Conservation (phyloP, 2,329 filamentous ascomycete genomes). For the Colletotrichum destructivum region DNA sequence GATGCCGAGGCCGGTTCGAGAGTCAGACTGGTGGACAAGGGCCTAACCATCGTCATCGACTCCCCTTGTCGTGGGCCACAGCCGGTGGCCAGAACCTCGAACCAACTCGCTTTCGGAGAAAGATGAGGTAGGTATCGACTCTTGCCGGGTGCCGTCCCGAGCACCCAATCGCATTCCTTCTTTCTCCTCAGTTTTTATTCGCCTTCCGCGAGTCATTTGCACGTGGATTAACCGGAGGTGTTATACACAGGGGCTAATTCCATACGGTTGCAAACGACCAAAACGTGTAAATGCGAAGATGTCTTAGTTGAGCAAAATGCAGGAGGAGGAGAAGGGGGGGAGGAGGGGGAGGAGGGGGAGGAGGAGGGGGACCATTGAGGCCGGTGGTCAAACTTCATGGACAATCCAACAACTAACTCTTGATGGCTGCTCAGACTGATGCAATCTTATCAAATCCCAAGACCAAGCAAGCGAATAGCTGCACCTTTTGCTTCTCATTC, state of each 20-base stretch:
- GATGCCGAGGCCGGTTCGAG: slow-evolving; percentile 4
- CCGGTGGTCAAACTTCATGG: background rate
- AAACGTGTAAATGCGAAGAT: background rate
- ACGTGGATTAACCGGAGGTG: too few relatives aligned
- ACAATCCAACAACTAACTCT: too few relatives aligned
- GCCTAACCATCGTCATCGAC: slow-evolving; percentile 2
- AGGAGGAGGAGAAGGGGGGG: too few relatives aligned
- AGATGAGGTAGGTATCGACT: background rate
- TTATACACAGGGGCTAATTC: too few relatives aligned
- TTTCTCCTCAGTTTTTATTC: too few relatives aligned
- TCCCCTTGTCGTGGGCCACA: background rate
- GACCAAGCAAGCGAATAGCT: background rate
- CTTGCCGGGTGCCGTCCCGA: background rate
- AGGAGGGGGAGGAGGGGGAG: too few relatives aligned
- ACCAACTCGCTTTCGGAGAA: background rate
- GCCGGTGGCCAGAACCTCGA: too few relatives aligned
- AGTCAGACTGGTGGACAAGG: background rate
- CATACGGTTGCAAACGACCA: background rate
- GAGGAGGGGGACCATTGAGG: too few relatives aligned
- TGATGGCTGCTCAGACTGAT: background rate
- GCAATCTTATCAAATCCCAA: background rate
- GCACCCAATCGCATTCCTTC: too few relatives aligned
- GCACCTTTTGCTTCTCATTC: background rate
- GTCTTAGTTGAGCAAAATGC: background rate
- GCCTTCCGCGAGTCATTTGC: background rate